phyloP scores from a whole-genome alignment of 345 rosid genomes.

The Pistacia vera region DNA sequence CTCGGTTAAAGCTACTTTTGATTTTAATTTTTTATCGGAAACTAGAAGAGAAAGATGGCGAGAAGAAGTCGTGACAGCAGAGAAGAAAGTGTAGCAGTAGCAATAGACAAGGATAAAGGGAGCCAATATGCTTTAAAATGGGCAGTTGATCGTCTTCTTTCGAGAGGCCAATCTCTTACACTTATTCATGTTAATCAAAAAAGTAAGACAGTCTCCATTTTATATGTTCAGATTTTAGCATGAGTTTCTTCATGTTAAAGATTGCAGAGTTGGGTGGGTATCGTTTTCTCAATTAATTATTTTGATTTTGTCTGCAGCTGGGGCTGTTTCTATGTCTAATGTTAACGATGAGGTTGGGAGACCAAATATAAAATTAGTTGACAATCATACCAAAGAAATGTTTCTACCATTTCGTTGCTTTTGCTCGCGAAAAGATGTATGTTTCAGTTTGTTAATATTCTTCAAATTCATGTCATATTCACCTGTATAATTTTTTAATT shows the following conservation, averaged over 20 bases:
- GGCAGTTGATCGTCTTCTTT: constrained; percentile 64
- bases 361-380: constrained; percentile 29
- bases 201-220: constrained; percentile 15
- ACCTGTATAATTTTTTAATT: too few species aligned
- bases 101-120: constrained; percentile 74
- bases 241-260: too few species aligned
- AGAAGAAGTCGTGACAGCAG: constrained; percentile 25
- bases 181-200: constrained; percentile 67
- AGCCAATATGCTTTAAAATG: constrained; percentile 83
- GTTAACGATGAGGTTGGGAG: constrained; percentile 32
- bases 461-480: neutral
- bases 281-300: neutral
- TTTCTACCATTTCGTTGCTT: constrained; percentile 91
- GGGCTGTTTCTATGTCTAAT: constrained; percentile 32
- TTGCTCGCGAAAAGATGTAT: constrained; percentile 78
- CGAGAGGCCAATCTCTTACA: constrained; percentile 55
- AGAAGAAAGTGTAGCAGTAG: constrained; percentile 52
- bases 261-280: neutral
- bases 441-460: constrained; percentile 7
- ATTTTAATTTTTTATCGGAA: too few species aligned
- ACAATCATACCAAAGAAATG: constrained; percentile 45
- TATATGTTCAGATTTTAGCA: too few species aligned
- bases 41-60: constrained; percentile 7
- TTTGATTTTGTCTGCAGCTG: constrained; percentile 33
- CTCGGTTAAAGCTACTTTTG: neutral